Percentiles rank a stretch among this genome's conserved stretches.
Evolutionary conservation across 352 stramenopile species (phyloP).

Genomic region (Phytopythium cucurbitacearum): DNA sequence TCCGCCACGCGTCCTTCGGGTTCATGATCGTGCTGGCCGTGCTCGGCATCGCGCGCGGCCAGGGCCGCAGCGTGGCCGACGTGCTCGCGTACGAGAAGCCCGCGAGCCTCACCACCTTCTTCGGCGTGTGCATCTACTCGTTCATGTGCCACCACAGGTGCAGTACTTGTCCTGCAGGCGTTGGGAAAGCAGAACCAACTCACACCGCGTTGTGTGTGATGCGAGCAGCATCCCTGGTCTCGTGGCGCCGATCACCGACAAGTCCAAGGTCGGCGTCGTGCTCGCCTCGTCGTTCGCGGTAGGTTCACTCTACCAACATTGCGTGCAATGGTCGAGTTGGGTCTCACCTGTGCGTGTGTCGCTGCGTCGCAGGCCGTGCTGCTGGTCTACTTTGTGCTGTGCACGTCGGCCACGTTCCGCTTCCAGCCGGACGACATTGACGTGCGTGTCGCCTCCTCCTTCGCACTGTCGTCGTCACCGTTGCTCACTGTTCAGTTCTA

Average conservation of each 20-base stretch:
- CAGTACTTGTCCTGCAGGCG: not conserved
- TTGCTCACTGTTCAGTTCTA: not conserved
- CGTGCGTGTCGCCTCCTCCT: constrained; percentile 18
- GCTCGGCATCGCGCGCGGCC: constrained; percentile 58
- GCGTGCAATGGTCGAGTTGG: too few species aligned
- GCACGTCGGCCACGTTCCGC: constrained; percentile 70
- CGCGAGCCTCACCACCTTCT: constrained; percentile 73
- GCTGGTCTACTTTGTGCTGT: constrained; percentile 77
- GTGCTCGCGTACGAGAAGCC: constrained; percentile 74
- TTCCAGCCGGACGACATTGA: constrained; percentile 78
- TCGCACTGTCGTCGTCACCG: too few species aligned
- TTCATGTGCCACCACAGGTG: constrained; percentile 91
- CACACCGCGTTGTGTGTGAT: not conserved
- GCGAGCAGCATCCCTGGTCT: constrained; percentile 66
- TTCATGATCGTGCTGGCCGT: constrained; percentile 80
- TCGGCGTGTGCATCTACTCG: constrained; percentile 87
- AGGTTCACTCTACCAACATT: constrained; percentile 6
- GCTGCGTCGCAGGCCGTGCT: constrained; percentile 52
- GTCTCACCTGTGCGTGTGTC: not conserved
- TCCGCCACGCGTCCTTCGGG: constrained; percentile 79
- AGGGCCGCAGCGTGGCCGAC: constrained; percentile 56
- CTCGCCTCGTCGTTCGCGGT: constrained; percentile 68
- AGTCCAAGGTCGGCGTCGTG: constrained; percentile 61
- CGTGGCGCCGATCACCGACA: constrained; percentile 79
- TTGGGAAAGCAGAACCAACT: not conserved